These are phyloP conservation scores for Poteriospumella lacustris DNA, from an alignment of 108 stramenopile genomes.

Conservation along the genomic window DNA sequence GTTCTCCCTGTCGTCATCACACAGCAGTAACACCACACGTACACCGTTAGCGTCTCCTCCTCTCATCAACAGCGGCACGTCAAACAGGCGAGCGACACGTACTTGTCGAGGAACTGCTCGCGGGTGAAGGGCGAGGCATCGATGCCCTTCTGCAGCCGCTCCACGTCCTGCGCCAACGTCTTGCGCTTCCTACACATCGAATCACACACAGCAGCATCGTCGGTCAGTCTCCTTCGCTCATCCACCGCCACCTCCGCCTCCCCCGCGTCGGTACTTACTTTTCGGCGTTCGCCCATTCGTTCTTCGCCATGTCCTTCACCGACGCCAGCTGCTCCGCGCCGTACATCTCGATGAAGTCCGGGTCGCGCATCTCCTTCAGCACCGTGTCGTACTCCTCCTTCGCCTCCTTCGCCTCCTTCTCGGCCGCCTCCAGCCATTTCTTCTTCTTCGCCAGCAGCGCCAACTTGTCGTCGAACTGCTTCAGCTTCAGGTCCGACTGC, in stretches of 20 bases:
- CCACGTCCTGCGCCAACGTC: background rate
- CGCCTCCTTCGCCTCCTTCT: background rate
- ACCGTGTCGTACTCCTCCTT: conserved; percentile 16
- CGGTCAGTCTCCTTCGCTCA: too few relatives aligned
- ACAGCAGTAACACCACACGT: too few relatives aligned
- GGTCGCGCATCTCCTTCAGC: conserved; percentile 6
- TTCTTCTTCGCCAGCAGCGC: conserved; percentile 5
- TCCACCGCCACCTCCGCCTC: too few relatives aligned
- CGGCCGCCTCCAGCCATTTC: background rate
- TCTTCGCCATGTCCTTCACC: background rate
- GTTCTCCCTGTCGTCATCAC: background rate
- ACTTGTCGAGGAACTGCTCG: conserved; percentile 9
- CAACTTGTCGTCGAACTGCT: conserved; percentile 22
- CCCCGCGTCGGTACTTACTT: too few relatives aligned
- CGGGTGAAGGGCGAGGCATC: background rate
- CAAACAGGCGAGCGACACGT: background rate
- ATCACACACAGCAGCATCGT: too few relatives aligned
- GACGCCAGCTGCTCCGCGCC: background rate
- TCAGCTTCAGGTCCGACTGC: background rate
- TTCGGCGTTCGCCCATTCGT: background rate
- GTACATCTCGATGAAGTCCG: background rate
- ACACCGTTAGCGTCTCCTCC: too few relatives aligned
- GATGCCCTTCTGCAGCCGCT: conserved; percentile 9
- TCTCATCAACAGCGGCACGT: too few relatives aligned
- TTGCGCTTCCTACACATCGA: conserved; percentile 5